Evolutionary conservation across 768 basidiomycete genomes (phyloP).

Genomic region (Auricularia sp.): DNA sequence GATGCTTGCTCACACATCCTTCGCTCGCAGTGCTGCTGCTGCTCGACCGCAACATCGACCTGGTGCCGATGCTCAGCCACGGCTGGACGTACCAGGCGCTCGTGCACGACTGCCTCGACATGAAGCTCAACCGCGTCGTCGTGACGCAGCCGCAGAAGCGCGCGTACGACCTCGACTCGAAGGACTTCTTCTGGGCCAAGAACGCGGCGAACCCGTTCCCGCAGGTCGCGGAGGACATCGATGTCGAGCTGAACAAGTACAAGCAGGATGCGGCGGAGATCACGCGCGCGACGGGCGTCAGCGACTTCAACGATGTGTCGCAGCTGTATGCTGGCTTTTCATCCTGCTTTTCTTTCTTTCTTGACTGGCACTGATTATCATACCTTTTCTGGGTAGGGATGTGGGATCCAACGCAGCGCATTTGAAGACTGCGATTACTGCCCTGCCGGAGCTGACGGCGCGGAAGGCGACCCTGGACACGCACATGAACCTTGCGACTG

Average conservation of each 20-base stretch:
- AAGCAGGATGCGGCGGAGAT: constrained; percentile 97
- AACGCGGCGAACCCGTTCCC: constrained; percentile 96
- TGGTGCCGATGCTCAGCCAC: constrained; percentile 87
- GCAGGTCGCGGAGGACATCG: constrained; percentile 96
- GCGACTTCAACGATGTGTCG: constrained; percentile 88
- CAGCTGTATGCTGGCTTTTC: constrained; percentile 57
- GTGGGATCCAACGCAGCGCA: constrained; percentile 88
- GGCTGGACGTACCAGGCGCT: constrained; percentile 99
- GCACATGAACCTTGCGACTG: constrained; percentile 98
- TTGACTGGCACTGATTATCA: too few species aligned
- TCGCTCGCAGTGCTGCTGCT: constrained; percentile 68
- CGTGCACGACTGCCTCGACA: constrained; percentile 93
- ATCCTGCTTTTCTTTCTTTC: too few species aligned
- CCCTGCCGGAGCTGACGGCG: constrained; percentile 91
- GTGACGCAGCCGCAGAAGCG: constrained; percentile 61
- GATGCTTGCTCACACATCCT: constrained; percentile 7
- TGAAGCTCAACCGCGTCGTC: constrained; percentile 91
- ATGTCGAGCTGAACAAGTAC: constrained; percentile 80
- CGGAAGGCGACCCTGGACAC: constrained; percentile 94
- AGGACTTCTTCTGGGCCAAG: constrained; percentile 98
- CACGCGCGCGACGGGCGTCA: constrained; percentile 90
- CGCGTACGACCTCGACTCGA: constrained; percentile 92
- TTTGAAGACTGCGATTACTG: constrained; percentile 94
- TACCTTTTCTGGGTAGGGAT: constrained; percentile 42
- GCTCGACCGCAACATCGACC: constrained; percentile 88